A percentile compares a stretch with the other conserved stretches of the same genome.
Conservation (phyloP, 2,329 filamentous ascomycete genomes). For the Neofusicoccum cordaticola region DNA sequence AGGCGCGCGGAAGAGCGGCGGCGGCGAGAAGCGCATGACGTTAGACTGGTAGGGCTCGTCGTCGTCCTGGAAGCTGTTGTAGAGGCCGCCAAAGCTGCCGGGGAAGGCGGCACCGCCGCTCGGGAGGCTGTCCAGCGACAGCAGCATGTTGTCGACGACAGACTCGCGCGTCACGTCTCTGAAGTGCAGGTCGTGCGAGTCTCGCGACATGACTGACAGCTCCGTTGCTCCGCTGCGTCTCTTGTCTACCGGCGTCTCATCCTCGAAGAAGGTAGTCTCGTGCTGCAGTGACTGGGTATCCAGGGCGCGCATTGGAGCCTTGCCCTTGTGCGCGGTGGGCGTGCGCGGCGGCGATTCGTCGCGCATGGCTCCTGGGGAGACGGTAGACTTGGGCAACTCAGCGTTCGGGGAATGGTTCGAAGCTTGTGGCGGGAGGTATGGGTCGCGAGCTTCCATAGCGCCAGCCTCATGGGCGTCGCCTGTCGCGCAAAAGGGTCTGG, state of each 20-base stretch:
- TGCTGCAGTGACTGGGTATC: background rate
- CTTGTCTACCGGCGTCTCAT: slow-evolving; percentile 19
- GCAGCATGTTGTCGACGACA: slow-evolving; percentile 91
- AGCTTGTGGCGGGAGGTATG: slow-evolving; percentile 5
- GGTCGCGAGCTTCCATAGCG: slow-evolving; percentile 16
- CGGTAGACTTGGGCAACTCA: background rate
- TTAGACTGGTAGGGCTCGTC: slow-evolving; percentile 40
- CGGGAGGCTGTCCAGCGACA: slow-evolving; percentile 74
- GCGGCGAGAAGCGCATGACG: slow-evolving; percentile 31
- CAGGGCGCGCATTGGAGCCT: slow-evolving; percentile 14
- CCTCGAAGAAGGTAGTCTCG: slow-evolving; percentile 19
- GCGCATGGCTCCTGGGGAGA: slow-evolving; percentile 13
- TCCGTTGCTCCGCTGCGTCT: slow-evolving; percentile 14
- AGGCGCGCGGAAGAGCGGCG: slow-evolving; percentile 44
- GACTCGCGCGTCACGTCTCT: slow-evolving; percentile 80
- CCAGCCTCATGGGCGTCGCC: slow-evolving; percentile 8
- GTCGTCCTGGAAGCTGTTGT: slow-evolving; percentile 40
- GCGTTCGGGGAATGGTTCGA: background rate
- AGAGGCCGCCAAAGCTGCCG: slow-evolving; percentile 23
- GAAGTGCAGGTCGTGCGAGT: slow-evolving; percentile 85
- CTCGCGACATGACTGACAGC: slow-evolving; percentile 36
- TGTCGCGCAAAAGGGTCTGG: slow-evolving; percentile 15
- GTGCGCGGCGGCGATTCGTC: slow-evolving; percentile 17
- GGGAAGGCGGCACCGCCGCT: slow-evolving; percentile 43
- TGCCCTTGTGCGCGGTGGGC: slow-evolving; percentile 6